Conservation (phyloP, 176 grass and related monocot species). For the Oryza australiensis region DNA sequence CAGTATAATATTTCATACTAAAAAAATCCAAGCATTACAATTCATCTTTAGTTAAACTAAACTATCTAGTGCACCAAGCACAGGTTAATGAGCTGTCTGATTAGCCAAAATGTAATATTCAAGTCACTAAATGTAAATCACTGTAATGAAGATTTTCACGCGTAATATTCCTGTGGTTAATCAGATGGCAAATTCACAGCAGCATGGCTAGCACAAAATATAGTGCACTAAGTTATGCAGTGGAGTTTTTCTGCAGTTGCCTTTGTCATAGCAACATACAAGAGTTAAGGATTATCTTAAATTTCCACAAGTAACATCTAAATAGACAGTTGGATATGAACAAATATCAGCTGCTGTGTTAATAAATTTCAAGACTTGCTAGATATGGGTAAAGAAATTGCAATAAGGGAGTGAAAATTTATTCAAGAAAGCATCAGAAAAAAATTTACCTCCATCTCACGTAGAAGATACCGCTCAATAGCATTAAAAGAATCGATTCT, state of each 20-base stretch:
- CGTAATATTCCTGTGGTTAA: background rate
- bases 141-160: background rate
- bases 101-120: background rate
- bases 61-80: background rate
- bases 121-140: background rate
- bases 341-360: background rate
- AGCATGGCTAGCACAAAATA: background rate
- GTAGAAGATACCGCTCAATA: slow-evolving; percentile 79
- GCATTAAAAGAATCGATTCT: slow-evolving; percentile 94
- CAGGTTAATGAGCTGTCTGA: background rate
- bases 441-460: slow-evolving; percentile 73
- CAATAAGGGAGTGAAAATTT: background rate
- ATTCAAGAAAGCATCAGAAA: slow-evolving; percentile 18
- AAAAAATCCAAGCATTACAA: background rate
- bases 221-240: slow-evolving; percentile 5
- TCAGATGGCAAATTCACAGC: background rate
- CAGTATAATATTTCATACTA: background rate
- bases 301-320: slow-evolving; percentile 4
- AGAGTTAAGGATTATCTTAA: slow-evolving; percentile 9
- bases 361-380: slow-evolving; percentile 6
- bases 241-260: background rate
- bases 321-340: background rate
- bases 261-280: slow-evolving; percentile 14
- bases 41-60: background rate
- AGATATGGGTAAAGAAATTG: background rate